Evolutionary conservation across 139 green algal genomes (phyloP), one percentile per base, ranked within the genome.

Genomic region (Tetraselmis chui): DNA sequence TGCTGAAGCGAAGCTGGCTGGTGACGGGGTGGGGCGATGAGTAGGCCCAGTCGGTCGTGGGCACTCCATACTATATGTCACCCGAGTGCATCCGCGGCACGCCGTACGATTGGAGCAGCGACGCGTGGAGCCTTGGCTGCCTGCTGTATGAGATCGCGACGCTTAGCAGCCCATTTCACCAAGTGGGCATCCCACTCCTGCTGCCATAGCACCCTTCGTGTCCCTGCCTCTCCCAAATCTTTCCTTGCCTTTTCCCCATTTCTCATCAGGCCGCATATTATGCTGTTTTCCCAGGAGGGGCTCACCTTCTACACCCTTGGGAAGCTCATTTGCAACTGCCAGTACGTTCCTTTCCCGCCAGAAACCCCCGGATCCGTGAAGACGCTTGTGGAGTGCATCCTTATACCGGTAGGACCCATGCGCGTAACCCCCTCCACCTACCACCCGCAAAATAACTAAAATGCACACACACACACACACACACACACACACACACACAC

Each of bases 111-210:
- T 83, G 59, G 32, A 77, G 30, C 31, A 86, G 77, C 82, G 45
- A 97, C 88, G 80, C 93, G 5, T 98, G 93, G 92, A 91, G 89
- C 0, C 85, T 97, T 29, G 94, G 94, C 2, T 96, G 92, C 80
- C 31, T 96, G 28, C 89, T 98, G 67, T 96, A 95, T 83, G 94
- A 98, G 90, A 94, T 97, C 45, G 45, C 45, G 11, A 67, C 45
- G 45, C 45, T 67, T 5, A 25, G 45, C 45, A 67, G 45, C 45
- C 45, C 45, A 5, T 67, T 67, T 67, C 45, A 67, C 45, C 5
- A 67, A 18, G 45, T 67, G 45, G 11, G 45, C n/a, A n/a, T n/a
- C n/a, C n/a, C n/a, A n/a, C n/a, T n/a, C n/a, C n/a, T n/a, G n/a
- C n/a, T n/a, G n/a, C n/a, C n/a, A n/a, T n/a, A n/a, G n/a, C n/a